A percentile compares a stretch with the other conserved stretches of the same genome.
These are phyloP conservation scores for Cucurbita moschata DNA, from an alignment of 306 rosid species.

Conservation along the genomic window DNA sequence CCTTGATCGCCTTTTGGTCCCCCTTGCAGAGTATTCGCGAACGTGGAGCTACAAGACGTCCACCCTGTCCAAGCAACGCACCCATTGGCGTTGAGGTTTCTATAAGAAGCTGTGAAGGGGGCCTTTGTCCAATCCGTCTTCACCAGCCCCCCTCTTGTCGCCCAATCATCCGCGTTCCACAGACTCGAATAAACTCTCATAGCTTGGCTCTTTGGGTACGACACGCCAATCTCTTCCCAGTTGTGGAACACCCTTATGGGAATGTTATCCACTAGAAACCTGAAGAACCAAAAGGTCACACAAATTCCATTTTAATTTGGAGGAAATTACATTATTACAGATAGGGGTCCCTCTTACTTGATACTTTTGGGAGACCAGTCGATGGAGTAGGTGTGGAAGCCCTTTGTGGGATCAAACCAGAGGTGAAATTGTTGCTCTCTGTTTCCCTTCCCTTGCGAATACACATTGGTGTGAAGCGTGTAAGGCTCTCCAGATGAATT, in stretches of 20 bases:
- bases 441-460: constrained; percentile 20
- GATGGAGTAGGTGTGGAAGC: constrained; percentile 30
- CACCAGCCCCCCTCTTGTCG: constrained; percentile 27
- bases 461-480: constrained; percentile 29
- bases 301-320: background rate
- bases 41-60: background rate
- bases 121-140: constrained; percentile 39
- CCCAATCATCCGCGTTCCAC: constrained; percentile 43
- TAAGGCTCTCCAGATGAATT: constrained; percentile 27
- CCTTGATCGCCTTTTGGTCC: constrained; percentile 14
- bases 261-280: constrained; percentile 22
- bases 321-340: background rate
- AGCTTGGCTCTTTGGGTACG: constrained; percentile 23
- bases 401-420: constrained; percentile 35
- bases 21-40: background rate
- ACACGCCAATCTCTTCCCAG: constrained; percentile 16
- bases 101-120: constrained; percentile 33
- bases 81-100: constrained; percentile 21
- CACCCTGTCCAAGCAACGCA: constrained; percentile 7
- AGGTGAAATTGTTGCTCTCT: constrained; percentile 31
- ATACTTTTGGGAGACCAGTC: constrained; percentile 24
- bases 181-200: constrained; percentile 28
- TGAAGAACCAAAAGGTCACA: background rate
- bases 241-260: constrained; percentile 26
- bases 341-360: constrained; percentile 10